These are phyloP conservation scores for Kodamaea anthophila DNA, from an alignment of 1,139 yeast species.

Conservation along the genomic window DNA sequence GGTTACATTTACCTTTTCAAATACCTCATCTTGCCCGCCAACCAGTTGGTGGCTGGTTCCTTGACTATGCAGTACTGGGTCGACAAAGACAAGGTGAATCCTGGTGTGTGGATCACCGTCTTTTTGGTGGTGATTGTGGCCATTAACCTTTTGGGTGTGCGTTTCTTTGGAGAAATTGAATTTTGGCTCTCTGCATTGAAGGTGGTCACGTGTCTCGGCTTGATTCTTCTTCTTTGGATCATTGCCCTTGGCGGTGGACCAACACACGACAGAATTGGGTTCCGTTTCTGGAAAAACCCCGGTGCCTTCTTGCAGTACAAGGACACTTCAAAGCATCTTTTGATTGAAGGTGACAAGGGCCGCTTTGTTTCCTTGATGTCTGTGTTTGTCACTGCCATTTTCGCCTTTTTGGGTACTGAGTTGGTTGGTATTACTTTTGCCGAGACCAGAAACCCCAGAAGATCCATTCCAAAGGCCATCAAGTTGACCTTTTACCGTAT, in stretches of 20 bases:
- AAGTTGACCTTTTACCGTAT: conserved; percentile 74
- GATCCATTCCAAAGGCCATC: conserved; percentile 71
- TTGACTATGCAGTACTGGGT: conserved; percentile 62
- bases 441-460: conserved; percentile 71
- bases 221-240: conserved; percentile 42
- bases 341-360: conserved; percentile 37
- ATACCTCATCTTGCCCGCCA: conserved; percentile 62
- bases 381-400: conserved; percentile 67
- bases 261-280: conserved; percentile 54
- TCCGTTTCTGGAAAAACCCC: conserved; percentile 60
- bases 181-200: conserved; percentile 59
- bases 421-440: conserved; percentile 63
- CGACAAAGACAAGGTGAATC: conserved; percentile 37
- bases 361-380: conserved; percentile 61
- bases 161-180: conserved; percentile 62
- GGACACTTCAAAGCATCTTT: conserved; percentile 22
- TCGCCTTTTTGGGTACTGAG: conserved; percentile 76
- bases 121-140: conserved; percentile 39
- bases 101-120: conserved; percentile 57
- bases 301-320: conserved; percentile 52
- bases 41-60: conserved; percentile 55
- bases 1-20: conserved; percentile 62
- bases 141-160: conserved; percentile 27
- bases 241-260: conserved; percentile 59
- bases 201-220: conserved; percentile 51